Base-by-base conservation (phyloP, 192 early-diverging fungal species). In the Entrophospora sp. region DNA sequence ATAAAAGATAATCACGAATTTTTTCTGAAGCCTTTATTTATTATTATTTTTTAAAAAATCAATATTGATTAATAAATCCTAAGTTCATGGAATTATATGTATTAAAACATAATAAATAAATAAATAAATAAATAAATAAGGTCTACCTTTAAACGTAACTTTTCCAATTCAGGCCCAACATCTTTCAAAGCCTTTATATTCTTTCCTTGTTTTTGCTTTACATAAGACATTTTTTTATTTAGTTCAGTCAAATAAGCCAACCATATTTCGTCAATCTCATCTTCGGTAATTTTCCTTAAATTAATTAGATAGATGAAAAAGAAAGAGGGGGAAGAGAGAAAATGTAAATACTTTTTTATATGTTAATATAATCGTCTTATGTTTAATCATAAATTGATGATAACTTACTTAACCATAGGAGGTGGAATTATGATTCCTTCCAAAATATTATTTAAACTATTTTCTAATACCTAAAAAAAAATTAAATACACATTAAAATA, bases 181-280 rank as follows among this genome's bases (percentile, higher is more conserved):
- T 96, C 90, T 58, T 88, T 85, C 32, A 96, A 75, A 4, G 91
- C 91, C 37, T 77, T 73, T 40, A 98, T 84, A 53, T 87, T 81
- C 46, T 83, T 77, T 14, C 86, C 81, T 72, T 91, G 89, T 62
- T 90, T 83, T 46, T 76, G 71, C 53, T 88, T 86, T 28, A 94
- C 83, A 69, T 87, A 94, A 8, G 83, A 71, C 75, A 97, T 92
- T 65, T 93, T 92, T 60, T 86, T 85, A 72, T 94, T 91, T 34
- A 98, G 79, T n/a, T 91, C 92, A 7, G 83, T 69, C 59, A 97
- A 66, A 48, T 91, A 89, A 30, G 82, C 77, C 22, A 95, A 66
- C 84, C 94, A 98, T 46, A 85, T 78, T 57, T 96, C 94, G 69
- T 96, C 91, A 44, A 97, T 85, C 44, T 97, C 93, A 13, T 87